Evolutionary conservation across 331 rosid genomes (phyloP).

Genomic region (Malus hybrid): DNA sequence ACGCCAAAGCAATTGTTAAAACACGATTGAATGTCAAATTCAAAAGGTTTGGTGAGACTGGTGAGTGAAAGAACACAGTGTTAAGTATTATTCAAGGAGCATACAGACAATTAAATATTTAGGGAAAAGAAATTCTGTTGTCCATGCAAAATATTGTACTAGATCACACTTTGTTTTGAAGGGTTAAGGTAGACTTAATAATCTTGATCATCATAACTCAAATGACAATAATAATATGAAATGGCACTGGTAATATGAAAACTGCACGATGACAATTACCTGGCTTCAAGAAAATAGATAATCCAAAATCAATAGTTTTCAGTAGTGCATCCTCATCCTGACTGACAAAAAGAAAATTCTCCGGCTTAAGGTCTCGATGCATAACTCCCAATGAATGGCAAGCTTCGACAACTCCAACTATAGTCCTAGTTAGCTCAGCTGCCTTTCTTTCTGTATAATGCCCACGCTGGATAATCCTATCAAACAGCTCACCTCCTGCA

Average conservation of each 20-base stretch:
- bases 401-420: constrained; percentile 91
- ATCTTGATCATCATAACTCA: background rate
- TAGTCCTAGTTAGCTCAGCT: constrained; percentile 82
- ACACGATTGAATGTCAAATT: background rate
- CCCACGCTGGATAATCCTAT: constrained; percentile 91
- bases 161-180: background rate
- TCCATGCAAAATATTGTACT: background rate
- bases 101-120: background rate
- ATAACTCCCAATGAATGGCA: constrained; percentile 93
- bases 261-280: constrained; percentile 35
- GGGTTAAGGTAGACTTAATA: background rate
- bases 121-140: background rate
- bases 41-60: background rate
- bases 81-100: background rate
- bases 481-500: constrained; percentile 97
- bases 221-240: background rate
- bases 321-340: constrained; percentile 87
- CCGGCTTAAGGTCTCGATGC: constrained; percentile 98
- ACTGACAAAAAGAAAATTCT: constrained; percentile 84
- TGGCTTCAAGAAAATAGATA: constrained; percentile 92
- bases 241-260: background rate
- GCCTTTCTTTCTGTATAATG: constrained; percentile 95
- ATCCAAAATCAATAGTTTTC: constrained; percentile 93
- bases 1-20: background rate
- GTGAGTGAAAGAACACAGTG: background rate